Base-by-base conservation (phyloP, 768 basidiomycete species). In the Lepiota brunneoincarnata region DNA sequence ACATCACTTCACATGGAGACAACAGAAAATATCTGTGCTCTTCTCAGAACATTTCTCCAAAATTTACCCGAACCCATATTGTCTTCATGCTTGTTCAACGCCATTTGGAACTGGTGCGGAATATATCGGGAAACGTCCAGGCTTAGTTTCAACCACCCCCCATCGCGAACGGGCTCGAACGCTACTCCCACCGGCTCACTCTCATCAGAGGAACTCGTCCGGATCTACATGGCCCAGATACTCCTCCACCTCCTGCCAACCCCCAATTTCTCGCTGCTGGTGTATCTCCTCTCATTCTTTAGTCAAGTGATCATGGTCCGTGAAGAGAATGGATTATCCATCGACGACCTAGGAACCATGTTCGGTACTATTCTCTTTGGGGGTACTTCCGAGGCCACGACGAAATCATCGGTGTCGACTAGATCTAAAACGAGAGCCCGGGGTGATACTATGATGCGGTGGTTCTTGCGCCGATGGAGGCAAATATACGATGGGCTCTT, bases 271-370 rank as follows among this genome's bases (percentile, higher is more conserved):
- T 73, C 71, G 1, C 59, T 76, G 3, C 56, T 79, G 15, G 66
- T 77, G n/a, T 78, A 77, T 57, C 64, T 77, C 36, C 63, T 78
- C 49, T 71, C 74, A 0, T 78, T 79, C 57, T 73, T 77, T 60
- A 70, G 70, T 35, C 75, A 75, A 56, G 69, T 75, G 1, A 67
- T 68, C 7, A 58, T 72, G 50, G 65, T 66, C 11, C 54, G 59
- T 11, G 70, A 70, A 28, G 73, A 72, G 46, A 70, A 71, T 49
- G 72, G 69, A 0, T 57, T 70, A 0, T 63, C 61, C 1, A 60
- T 72, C 15, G 63, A 68, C 14, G 71, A 70, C 40, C 49, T 72
- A 2, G 62, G 62, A 9, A 56, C 61, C 10, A 67, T 72, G 65
- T 75, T 73, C 42, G 74, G 71, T 11, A 51, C 57, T 18, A 64